Evolutionary conservation across 2,329 filamentous ascomycete species (phyloP).

Genomic region (Neonectria hederae): DNA sequence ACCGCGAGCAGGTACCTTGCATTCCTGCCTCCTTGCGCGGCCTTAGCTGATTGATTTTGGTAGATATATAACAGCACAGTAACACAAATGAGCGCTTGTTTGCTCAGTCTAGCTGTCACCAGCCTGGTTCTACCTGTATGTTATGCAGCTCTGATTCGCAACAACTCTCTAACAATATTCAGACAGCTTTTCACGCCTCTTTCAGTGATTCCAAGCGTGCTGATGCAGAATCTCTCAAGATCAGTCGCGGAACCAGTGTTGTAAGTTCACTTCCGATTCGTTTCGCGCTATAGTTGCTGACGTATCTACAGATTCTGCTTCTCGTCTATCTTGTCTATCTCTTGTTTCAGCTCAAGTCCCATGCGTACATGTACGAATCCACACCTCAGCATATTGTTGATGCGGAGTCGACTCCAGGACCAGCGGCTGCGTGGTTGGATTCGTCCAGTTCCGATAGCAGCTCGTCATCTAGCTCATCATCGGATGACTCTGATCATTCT

Average conservation of each 20-base stretch:
- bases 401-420: conserved; percentile 86
- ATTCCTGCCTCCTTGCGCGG: too few species aligned
- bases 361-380: conserved; percentile 91
- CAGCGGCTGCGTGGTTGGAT: conserved; percentile 83
- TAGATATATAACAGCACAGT: conserved; percentile 94
- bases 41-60: not conserved
- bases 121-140: conserved; percentile 83
- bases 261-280: conserved; percentile 57
- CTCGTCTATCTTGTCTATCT: conserved; percentile 86
- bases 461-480: conserved; percentile 73
- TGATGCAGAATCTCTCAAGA: conserved; percentile 77
- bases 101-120: conserved; percentile 89
- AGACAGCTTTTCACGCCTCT: conserved; percentile 92
- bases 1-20: conserved; percentile 76
- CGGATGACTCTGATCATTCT: conserved; percentile 67
- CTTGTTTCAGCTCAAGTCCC: conserved; percentile 90
- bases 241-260: conserved; percentile 90
- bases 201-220: conserved; percentile 72
- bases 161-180: conserved; percentile 44
- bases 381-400: conserved; percentile 94
- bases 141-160: conserved; percentile 14
- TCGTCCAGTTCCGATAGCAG: conserved; percentile 68
- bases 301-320: conserved; percentile 68
- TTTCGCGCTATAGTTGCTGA: not conserved
- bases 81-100: conserved; percentile 94